phyloP scores from a whole-genome alignment of 176 grass and related monocot species.

The Saccharum spontaneum region DNA sequence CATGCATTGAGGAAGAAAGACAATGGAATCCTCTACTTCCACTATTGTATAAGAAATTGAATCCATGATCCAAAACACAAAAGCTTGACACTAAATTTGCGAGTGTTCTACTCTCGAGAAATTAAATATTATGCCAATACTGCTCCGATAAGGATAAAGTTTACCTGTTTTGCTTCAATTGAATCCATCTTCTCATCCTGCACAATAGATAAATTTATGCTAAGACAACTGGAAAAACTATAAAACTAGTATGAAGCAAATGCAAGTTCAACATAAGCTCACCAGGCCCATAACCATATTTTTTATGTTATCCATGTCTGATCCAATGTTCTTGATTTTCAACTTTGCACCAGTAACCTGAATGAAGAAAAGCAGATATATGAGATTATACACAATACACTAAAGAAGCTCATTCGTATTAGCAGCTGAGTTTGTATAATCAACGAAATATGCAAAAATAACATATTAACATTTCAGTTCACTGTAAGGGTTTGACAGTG shows the following conservation, averaged over 20 bases:
- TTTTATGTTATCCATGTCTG: constrained; percentile 57
- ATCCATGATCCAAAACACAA: neutral
- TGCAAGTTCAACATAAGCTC: constrained; percentile 15
- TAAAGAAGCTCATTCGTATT: neutral
- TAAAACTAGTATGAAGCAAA: neutral
- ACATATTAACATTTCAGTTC: neutral
- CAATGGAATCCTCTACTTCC: neutral
- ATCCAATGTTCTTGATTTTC: constrained; percentile 60
- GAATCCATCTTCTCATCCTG: constrained; percentile 71
- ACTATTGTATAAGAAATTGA: neutral
- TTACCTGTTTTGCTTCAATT: constrained; percentile 75
- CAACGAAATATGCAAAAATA: neutral
- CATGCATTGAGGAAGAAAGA: neutral
- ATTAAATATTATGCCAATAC: neutral
- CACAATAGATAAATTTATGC: constrained; percentile 10
- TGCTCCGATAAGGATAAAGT: neutral
- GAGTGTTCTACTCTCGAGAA: neutral
- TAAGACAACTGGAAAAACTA: neutral
- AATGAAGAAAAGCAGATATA: neutral
- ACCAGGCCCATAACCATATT: constrained; percentile 46
- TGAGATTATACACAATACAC: neutral
- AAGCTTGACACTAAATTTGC: neutral
- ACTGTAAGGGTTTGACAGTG: neutral
- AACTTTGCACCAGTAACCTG: constrained; percentile 63
- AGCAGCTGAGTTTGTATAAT: neutral